A percentile compares a stretch with the other conserved stretches of the same genome.
Evolutionary conservation across 78 protist species (phyloP).

Genomic region (slime mould (Dictyostelium discoideum)): DNA sequence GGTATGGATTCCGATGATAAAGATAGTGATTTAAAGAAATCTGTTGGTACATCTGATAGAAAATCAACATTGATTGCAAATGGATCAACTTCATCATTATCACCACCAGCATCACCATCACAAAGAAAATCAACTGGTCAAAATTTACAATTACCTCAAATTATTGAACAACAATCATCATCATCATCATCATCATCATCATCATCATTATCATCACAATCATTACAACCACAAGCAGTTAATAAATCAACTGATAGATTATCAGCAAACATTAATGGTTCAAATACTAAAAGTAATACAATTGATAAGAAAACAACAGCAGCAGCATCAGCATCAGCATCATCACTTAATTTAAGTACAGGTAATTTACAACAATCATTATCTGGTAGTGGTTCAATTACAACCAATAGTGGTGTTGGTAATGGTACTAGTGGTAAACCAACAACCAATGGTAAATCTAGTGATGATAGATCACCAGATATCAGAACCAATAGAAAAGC

Average conservation of each 20-base stretch:
- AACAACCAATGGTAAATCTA: conserved; percentile 16
- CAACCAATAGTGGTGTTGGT: conserved; percentile 4
- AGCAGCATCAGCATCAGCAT: not conserved
- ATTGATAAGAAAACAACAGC: not conserved
- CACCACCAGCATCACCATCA: conserved; percentile 20
- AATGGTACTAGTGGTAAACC: conserved; percentile 11
- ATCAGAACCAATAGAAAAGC: conserved; percentile 70
- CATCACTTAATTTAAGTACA: not conserved
- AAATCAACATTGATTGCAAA: not conserved
- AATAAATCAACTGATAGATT: conserved; percentile 7
- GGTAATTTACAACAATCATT: not conserved
- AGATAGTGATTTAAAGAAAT: not conserved
- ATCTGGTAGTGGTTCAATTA: not conserved
- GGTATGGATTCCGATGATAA: conserved; percentile 38
- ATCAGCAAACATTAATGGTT: not conserved
- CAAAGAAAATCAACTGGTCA: conserved; percentile 26
- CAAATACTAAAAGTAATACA: not conserved
- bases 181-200: not conserved
- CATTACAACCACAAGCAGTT: not conserved
- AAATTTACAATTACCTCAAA: conserved; percentile 34
- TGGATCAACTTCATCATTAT: not conserved
- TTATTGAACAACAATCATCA: not conserved
- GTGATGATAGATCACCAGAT: conserved; percentile 69
- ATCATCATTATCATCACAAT: not conserved
- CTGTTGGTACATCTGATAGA: not conserved